Evolutionary conservation across 2,329 filamentous ascomycete species (phyloP).

Genomic region (Aureobasidium melanogenum): DNA sequence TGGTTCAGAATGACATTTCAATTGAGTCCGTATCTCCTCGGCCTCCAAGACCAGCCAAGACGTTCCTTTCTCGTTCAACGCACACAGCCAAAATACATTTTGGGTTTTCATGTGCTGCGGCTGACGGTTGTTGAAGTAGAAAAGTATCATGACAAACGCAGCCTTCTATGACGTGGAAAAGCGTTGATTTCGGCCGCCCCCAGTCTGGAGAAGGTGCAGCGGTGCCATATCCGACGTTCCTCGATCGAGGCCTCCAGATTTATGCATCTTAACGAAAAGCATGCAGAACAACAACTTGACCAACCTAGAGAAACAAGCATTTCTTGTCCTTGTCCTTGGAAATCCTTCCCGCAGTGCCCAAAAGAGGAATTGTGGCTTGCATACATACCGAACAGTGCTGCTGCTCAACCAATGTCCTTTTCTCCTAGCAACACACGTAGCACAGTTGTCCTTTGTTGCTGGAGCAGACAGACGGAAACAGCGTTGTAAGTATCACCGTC

Average conservation of each 20-base stretch:
- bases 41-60: neutral
- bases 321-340: neutral
- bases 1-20: neutral
- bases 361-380: neutral
- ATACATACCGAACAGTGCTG: neutral
- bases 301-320: neutral
- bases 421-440: neutral
- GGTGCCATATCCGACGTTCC: neutral
- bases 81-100: neutral
- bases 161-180: neutral
- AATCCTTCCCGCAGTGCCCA: neutral
- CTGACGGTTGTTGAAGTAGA: neutral
- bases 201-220: neutral
- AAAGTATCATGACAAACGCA: conserved; percentile 2
- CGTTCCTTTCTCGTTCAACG: neutral
- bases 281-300: neutral
- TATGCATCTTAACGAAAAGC: neutral
- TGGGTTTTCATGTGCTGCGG: neutral
- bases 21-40: neutral
- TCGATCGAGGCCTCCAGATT: neutral
- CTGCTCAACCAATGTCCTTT: neutral
- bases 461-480: neutral
- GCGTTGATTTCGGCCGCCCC: neutral
- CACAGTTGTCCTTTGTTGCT: neutral
- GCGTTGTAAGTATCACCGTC: neutral